These are phyloP conservation scores for Eutrema salsugineum DNA, from an alignment of 441 rosid genomes.

Conservation along the genomic window DNA sequence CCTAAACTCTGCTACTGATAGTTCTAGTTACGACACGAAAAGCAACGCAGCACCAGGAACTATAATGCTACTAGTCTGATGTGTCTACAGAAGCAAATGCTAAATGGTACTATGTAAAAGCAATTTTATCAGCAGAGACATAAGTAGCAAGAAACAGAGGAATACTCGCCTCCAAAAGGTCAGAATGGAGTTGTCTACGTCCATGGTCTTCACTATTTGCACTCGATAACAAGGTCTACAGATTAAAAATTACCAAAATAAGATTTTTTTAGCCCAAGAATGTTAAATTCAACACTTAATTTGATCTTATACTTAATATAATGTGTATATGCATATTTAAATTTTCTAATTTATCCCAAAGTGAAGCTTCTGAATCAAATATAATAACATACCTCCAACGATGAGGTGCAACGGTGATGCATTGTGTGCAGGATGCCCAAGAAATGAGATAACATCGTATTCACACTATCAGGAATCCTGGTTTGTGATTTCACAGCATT, in stretches of 20 bases:
- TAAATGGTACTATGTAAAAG: neutral
- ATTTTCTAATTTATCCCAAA: neutral
- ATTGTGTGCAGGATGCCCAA: conserved; percentile 78
- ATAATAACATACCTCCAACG: conserved; percentile 65
- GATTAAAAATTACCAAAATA: neutral
- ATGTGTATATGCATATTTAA: neutral
- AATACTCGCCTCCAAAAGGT: conserved; percentile 69
- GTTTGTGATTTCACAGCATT: conserved; percentile 81
- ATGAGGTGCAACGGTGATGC: conserved; percentile 80
- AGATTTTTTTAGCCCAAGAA: neutral
- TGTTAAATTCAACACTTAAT: neutral
- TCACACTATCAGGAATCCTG: conserved; percentile 50
- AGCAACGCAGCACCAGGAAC: neutral
- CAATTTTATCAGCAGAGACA: neutral
- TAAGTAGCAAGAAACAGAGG: neutral
- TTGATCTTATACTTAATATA: neutral
- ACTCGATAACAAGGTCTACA: conserved; percentile 56
- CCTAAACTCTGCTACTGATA: neutral
- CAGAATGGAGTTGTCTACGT: conserved; percentile 43
- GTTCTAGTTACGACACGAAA: neutral
- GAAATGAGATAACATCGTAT: conserved; percentile 57
- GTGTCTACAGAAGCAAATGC: neutral
- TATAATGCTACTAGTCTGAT: neutral
- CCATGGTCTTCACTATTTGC: conserved; percentile 44
- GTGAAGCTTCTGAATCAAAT: neutral